phyloP scores from a whole-genome alignment of 2,329 filamentous ascomycete genomes.

The Apiospora rasikravindrae region DNA sequence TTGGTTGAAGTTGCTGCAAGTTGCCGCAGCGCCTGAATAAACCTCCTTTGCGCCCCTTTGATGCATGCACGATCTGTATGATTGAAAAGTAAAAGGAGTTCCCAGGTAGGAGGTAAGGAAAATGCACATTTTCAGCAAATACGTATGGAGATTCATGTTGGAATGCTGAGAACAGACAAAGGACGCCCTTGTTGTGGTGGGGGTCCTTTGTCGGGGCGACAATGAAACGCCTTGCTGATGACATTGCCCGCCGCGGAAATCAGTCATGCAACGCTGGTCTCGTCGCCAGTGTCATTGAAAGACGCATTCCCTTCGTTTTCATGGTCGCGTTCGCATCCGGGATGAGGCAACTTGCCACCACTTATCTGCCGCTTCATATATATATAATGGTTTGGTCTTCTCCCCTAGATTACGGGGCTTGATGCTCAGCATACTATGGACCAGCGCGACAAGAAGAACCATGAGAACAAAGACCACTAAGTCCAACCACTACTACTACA shows the following conservation, averaged over 20 bases:
- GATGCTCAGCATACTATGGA: neutral
- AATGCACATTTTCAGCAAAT: neutral
- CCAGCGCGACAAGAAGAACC: neutral
- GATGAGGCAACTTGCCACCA: neutral
- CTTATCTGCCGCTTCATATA: neutral
- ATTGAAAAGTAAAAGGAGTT: neutral
- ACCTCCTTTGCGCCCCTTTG: neutral
- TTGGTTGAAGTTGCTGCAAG: neutral
- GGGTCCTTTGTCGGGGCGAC: neutral
- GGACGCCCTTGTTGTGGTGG: neutral
- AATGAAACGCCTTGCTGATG: neutral
- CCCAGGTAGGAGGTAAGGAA: neutral
- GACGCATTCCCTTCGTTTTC: neutral
- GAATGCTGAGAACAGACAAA: neutral
- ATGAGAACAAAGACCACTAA: conserved; percentile 8
- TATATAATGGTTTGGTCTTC: neutral
- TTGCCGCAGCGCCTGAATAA: neutral
- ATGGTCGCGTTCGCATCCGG: neutral
- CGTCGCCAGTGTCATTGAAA: neutral
- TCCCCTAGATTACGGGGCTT: neutral
- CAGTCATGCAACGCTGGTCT: neutral
- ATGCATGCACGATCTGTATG: neutral
- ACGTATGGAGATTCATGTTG: neutral
- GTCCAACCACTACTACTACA: neutral
- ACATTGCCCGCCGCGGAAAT: neutral